Conservation (phyloP, 192 early-diverging fungal genomes). For the Gaertneriomyces semiglobifer region DNA sequence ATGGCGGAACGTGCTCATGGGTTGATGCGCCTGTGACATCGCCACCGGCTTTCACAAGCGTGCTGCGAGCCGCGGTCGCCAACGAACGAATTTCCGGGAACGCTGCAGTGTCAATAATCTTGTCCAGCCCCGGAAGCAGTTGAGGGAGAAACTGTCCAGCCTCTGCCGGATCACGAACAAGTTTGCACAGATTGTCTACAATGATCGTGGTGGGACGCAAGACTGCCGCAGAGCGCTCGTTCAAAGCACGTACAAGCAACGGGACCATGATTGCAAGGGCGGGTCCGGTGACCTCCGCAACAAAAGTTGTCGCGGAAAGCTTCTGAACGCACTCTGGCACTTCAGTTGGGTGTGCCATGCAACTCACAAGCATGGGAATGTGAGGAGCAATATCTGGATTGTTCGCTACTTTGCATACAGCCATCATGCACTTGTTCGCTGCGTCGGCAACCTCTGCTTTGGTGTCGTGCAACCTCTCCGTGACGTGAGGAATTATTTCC, state of each 20-base stretch:
- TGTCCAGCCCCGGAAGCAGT: slow-evolving; percentile 69
- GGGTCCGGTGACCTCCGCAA: slow-evolving; percentile 65
- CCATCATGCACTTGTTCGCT: slow-evolving; percentile 61
- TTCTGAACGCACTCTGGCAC: slow-evolving; percentile 70
- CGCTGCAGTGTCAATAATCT: slow-evolving; percentile 68
- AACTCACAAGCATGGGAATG: slow-evolving; percentile 67
- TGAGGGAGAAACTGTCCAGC: slow-evolving; percentile 76
- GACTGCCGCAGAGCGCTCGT: slow-evolving; percentile 63
- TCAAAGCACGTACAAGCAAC: slow-evolving; percentile 49
- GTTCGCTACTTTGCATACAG: slow-evolving; percentile 63
- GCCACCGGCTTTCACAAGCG: slow-evolving; percentile 51
- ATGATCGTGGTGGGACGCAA: slow-evolving; percentile 69
- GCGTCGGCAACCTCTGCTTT: slow-evolving; percentile 61
- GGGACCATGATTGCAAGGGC: slow-evolving; percentile 75
- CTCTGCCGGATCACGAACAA: slow-evolving; percentile 69
- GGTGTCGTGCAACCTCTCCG: slow-evolving; percentile 73
- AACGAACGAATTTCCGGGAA: slow-evolving; percentile 63
- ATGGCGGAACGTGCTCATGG: slow-evolving; percentile 3
- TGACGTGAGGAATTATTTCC: slow-evolving; percentile 67
- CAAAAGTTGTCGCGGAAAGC: slow-evolving; percentile 73
- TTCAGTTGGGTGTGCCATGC: slow-evolving; percentile 72
- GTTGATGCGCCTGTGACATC: slow-evolving; percentile 23
- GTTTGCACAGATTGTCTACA: slow-evolving; percentile 81
- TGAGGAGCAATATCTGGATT: slow-evolving; percentile 77
- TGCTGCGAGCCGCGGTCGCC: slow-evolving; percentile 61